Percentiles rank a stretch among this genome's conserved stretches.
Evolutionary conservation across 495 filamentous ascomycete genomes (phyloP).

Genomic region (Penicillium ochrochloron): DNA sequence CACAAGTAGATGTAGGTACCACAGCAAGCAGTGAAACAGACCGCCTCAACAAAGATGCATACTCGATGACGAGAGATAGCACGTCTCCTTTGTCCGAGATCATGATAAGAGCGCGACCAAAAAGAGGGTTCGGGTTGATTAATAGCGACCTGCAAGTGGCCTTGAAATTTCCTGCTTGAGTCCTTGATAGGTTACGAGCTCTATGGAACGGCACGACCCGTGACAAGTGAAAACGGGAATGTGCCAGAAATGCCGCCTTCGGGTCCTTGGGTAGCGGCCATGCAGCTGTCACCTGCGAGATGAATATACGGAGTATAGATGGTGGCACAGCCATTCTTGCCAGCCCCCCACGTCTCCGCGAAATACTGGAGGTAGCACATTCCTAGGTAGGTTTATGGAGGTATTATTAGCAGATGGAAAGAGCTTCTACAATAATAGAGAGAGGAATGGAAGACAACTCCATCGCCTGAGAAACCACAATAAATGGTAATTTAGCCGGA

Average conservation of each 20-base stretch:
- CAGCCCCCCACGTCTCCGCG: not conserved
- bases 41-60: not conserved
- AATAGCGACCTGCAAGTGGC: not conserved
- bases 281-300: conserved; percentile 24
- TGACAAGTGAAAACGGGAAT: not conserved
- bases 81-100: not conserved
- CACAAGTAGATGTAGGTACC: not conserved
- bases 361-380: conserved; percentile 7
- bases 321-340: conserved; percentile 2
- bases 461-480: not conserved
- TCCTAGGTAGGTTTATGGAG: conserved; percentile 17
- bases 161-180: not conserved
- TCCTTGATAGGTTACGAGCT: not conserved
- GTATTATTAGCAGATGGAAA: not conserved
- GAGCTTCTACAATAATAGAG: not conserved
- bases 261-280: conserved; percentile 15
- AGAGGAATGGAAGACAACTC: not conserved
- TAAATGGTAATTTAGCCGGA: not conserved
- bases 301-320: not conserved
- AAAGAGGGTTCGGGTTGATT: not conserved
- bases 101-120: not conserved
- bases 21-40: not conserved
- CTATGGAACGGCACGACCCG: conserved; percentile 13
- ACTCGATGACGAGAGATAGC: not conserved
- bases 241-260: not conserved